Conservation (phyloP, 2,329 filamentous ascomycete species). For the Fusarium praegraminearum region DNA sequence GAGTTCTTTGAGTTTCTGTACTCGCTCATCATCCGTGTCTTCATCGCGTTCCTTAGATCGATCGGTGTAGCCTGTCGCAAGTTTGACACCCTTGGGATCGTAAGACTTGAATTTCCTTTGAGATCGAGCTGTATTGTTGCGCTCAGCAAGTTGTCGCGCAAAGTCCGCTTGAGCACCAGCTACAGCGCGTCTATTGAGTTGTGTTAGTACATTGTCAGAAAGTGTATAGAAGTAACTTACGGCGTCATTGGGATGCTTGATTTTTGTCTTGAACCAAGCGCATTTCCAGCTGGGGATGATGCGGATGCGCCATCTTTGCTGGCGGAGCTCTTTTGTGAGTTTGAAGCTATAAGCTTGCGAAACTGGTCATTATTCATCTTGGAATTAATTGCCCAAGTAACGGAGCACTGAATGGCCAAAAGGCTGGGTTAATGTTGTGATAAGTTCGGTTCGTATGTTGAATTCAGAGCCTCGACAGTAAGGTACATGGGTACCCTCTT, state of each 20-base stretch:
- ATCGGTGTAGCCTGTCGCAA: slow-evolving; percentile 86
- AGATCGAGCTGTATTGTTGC: slow-evolving; percentile 66
- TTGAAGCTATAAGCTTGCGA: slow-evolving; percentile 76
- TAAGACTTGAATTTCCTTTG: slow-evolving; percentile 82
- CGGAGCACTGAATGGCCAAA: neutral
- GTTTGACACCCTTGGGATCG: slow-evolving; percentile 83
- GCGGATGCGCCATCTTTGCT: slow-evolving; percentile 61
- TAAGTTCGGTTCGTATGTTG: slow-evolving; percentile 2
- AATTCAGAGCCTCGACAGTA: slow-evolving; percentile 6
- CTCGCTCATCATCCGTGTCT: slow-evolving; percentile 65
- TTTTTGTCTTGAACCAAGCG: slow-evolving; percentile 81
- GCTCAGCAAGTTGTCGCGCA: slow-evolving; percentile 84
- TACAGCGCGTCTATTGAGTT: slow-evolving; percentile 70
- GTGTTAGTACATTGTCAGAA: slow-evolving; percentile 40
- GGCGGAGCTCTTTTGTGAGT: slow-evolving; percentile 55
- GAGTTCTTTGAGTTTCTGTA: slow-evolving; percentile 77
- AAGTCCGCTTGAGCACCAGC: slow-evolving; percentile 73
- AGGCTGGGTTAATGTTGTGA: slow-evolving; percentile 9
- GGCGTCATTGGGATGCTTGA: slow-evolving; percentile 95
- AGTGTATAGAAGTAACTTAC: slow-evolving; percentile 61
- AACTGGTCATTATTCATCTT: slow-evolving; percentile 97
- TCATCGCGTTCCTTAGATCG: slow-evolving; percentile 75
- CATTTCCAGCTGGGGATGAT: slow-evolving; percentile 52
- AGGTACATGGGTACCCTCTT: slow-evolving; percentile 29
- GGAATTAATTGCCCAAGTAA: neutral